Percentiles rank a stretch among this genome's conserved stretches.
Evolutionary conservation across 1,284 basidiomycete genomes (phyloP).

Genomic region (Tylopilus sp.): DNA sequence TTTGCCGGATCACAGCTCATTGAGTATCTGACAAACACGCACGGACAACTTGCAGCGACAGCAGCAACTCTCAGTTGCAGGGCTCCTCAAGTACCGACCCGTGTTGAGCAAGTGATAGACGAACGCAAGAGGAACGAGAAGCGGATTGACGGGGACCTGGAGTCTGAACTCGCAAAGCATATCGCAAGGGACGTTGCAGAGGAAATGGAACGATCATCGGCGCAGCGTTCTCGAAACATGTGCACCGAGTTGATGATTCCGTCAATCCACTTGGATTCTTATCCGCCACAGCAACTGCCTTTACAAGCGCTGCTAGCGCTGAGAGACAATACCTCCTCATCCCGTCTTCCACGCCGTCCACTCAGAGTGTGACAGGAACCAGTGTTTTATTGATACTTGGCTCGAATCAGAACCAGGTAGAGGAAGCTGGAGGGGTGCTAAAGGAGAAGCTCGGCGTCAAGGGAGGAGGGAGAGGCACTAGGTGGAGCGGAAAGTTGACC

Average conservation of each 20-base stretch:
- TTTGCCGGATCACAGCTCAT: slow-evolving; percentile 75
- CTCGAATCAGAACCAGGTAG: slow-evolving; percentile 56
- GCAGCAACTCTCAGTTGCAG: slow-evolving; percentile 66
- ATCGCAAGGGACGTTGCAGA: slow-evolving; percentile 48
- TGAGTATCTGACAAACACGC: slow-evolving; percentile 53
- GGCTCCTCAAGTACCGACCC: slow-evolving; percentile 57
- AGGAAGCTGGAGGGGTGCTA: slow-evolving; percentile 54
- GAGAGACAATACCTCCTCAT: slow-evolving; percentile 48
- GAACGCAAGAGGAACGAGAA: slow-evolving; percentile 61
- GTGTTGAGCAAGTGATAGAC: slow-evolving; percentile 66
- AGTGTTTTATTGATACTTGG: slow-evolving; percentile 60
- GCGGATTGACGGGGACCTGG: slow-evolving; percentile 60
- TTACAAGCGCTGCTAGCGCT: slow-evolving; percentile 35
- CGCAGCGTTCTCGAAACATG: slow-evolving; percentile 41
- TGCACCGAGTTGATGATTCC: slow-evolving; percentile 61
- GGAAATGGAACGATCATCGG: slow-evolving; percentile 29
- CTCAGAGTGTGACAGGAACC: slow-evolving; percentile 46
- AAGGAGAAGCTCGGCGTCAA: slow-evolving; percentile 57
- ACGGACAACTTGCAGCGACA: slow-evolving; percentile 51
- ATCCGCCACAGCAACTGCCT: slow-evolving; percentile 50
- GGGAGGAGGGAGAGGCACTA: slow-evolving; percentile 60
- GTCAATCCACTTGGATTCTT: slow-evolving; percentile 60
- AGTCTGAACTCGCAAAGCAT: slow-evolving; percentile 61
- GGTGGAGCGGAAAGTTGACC: slow-evolving; percentile 65
- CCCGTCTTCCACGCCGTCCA: slow-evolving; percentile 59